Percentiles rank a stretch among this genome's conserved stretches.
Evolutionary conservation across 441 rosid genomes (phyloP).

Genomic region (Raphanus hybrid): DNA sequence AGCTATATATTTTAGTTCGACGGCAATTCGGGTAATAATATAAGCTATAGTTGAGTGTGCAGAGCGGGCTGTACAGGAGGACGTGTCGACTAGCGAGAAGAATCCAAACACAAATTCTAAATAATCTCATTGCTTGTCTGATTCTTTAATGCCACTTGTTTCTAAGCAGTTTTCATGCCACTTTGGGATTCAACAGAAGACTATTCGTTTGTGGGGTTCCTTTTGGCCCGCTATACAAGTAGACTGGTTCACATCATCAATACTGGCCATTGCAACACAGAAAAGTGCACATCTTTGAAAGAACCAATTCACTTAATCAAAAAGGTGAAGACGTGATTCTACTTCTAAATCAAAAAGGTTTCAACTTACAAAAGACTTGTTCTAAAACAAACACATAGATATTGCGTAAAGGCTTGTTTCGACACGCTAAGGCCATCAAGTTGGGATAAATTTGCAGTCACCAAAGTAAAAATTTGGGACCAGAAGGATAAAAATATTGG

Average conservation of each 20-base stretch:
- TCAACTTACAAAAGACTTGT: slow-evolving; percentile 7
- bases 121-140: slow-evolving; percentile 12
- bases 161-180: slow-evolving; percentile 20
- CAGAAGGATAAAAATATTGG: neutral
- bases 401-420: neutral
- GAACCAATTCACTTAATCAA: slow-evolving; percentile 1
- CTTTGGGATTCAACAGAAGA: slow-evolving; percentile 19
- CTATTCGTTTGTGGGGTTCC: slow-evolving; percentile 6
- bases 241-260: slow-evolving; percentile 10
- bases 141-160: slow-evolving; percentile 29
- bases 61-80: neutral
- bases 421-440: slow-evolving; percentile 6
- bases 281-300: slow-evolving; percentile 3
- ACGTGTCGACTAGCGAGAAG: slow-evolving; percentile 14
- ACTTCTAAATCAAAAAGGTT: neutral
- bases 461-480: neutral
- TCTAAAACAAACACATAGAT: slow-evolving; percentile 15
- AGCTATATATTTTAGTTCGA: neutral
- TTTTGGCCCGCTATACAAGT: slow-evolving; percentile 1
- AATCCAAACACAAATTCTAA: slow-evolving; percentile 15
- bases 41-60: neutral
- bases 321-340: slow-evolving; percentile 26
- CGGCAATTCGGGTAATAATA: neutral
- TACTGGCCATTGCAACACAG: slow-evolving; percentile 22
- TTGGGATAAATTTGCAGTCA: neutral